Evolutionary conservation across 106 monocot species (phyloP), one percentile per base, ranked within the genome.

Genomic region (Ottelia alismoides): DNA sequence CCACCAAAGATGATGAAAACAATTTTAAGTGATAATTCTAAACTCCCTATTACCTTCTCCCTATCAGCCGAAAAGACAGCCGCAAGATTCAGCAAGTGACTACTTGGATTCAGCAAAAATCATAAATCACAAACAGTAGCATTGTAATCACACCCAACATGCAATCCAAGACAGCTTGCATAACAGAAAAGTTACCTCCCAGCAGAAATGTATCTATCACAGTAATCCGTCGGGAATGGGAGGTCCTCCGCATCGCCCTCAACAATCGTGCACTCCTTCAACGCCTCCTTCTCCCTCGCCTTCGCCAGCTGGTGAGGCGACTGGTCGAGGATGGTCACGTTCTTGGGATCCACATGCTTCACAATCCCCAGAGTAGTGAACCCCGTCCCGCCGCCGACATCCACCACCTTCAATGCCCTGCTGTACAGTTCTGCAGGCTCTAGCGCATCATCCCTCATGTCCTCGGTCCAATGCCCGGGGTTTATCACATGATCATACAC

Each of bases 361-460:
- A 88, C 56, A 27, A 94, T 94, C 23, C 94, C 94, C 65, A 88
- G 35, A 22, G 94, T 94, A 20, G 88, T 78, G 63, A 88, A 94
- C 31, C 94, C 88, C 3, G 94, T 94, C 17, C 94, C 94, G 5
- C 94, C 94, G 1, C 94, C 94, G 0, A 94, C 94, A 65, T 94
- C 94, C 23, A 88, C 88, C 25, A 78, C 81, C 76, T 78, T 94
- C 65, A 94, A 17, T 20, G 65, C 56, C 3, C 70, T 17, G 63
- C 73, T 63, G 21, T 66, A 76, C 16, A 94, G 71, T 20, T 88
- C 88, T 0, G 88, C 94, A 2, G 88, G 94, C 69, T 88, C 75
- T 35, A 94, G 75, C 1, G 94, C 94, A n/a, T 94, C 94, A 48
- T 88, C 94, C 47, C 94, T 75, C 94, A 94, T 88, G 78, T 94